Base-by-base conservation (phyloP, 192 early-diverging fungal genomes). In the Helicostylum pulchrum region DNA sequence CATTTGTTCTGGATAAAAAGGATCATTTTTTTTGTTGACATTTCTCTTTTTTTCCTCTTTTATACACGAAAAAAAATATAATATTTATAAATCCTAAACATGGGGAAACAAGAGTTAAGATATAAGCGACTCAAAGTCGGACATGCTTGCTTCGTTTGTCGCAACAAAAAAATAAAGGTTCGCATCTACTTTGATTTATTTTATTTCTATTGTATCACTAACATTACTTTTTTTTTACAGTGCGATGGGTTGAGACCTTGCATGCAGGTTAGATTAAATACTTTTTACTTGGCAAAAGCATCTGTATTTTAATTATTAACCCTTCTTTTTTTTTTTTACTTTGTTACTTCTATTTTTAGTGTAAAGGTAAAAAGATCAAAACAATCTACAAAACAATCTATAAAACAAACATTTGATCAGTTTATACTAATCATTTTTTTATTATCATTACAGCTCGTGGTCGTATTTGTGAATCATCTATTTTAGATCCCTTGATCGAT, bases 161-260 rank as follows among this genome's bases (percentile, higher is more conserved):
- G 72, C 21, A 56, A 61, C 7, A 74, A 74, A 39, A 74, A 74
- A 44, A 74, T 74, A 34, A 74, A 74, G 65, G 72, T 74, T 65
- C 21, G 7, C n/a, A 50, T 7, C 23, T 15, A 20, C 20, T 26
- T n/a, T 26, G 26, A 43, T 19, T 30, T 12, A 23, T 42, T 20
- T 11, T 54, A 15, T 19, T 36, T 7, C 7, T 39, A 39, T 6
- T 39, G 9, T 10, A 11, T 17, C 19, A 44, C 32, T 3, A n/a
- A 17, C 7, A 21, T 64, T 46, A 15, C 21, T 68, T 26, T 26
- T 42, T 53, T 17, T 21, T 64, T 39, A n/a, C 52, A 74, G 72
- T 74, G 72, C 11, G 72, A 74, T 74, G 72, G 72, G 43, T 30
- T 74, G 6, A 66, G 67, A 31, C 72, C 72, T 14, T 74, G 72